Percentiles rank a stretch among this genome's conserved stretches.
phyloP scores from a whole-genome alignment of 805 yeast species.

The Ogataea henricii region DNA sequence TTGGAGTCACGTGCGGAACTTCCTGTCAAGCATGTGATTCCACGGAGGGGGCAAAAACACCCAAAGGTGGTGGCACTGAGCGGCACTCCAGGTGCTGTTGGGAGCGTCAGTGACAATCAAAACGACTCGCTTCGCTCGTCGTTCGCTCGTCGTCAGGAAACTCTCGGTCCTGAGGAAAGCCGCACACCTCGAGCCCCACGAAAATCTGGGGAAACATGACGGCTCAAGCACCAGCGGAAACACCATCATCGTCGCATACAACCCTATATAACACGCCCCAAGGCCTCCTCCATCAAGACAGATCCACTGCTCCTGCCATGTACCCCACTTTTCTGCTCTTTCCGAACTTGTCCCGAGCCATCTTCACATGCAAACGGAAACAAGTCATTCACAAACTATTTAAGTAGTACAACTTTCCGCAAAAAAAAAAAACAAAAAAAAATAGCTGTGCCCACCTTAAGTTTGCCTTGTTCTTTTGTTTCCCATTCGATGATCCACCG shows the following conservation, averaged over 20 bases:
- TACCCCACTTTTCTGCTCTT: background rate
- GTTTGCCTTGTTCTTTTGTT: background rate
- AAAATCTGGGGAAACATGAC: constrained; percentile 2
- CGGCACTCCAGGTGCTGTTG: too few relatives aligned
- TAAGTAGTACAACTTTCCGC: background rate
- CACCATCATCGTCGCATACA: too few relatives aligned
- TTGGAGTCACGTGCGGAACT: too few relatives aligned
- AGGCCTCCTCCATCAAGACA: background rate
- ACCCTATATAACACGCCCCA: background rate
- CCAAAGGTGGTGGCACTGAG: too few relatives aligned
- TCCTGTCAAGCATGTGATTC: too few relatives aligned
- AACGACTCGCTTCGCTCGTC: background rate
- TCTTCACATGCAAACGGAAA: constrained; percentile 1
- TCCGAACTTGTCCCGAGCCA: background rate
- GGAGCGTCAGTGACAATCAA: too few relatives aligned
- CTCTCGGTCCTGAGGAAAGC: constrained; percentile 1
- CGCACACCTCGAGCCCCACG: background rate
- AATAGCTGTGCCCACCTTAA: background rate
- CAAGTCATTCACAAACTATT: background rate
- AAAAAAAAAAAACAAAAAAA: too few relatives aligned
- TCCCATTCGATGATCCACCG: background rate
- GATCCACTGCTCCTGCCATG: background rate
- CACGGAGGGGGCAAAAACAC: too few relatives aligned
- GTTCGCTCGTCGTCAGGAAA: background rate
- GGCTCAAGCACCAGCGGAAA: constrained; percentile 1